Conservation (phyloP, 176 grass and related monocot species). For the Eleusine indica region DNA sequence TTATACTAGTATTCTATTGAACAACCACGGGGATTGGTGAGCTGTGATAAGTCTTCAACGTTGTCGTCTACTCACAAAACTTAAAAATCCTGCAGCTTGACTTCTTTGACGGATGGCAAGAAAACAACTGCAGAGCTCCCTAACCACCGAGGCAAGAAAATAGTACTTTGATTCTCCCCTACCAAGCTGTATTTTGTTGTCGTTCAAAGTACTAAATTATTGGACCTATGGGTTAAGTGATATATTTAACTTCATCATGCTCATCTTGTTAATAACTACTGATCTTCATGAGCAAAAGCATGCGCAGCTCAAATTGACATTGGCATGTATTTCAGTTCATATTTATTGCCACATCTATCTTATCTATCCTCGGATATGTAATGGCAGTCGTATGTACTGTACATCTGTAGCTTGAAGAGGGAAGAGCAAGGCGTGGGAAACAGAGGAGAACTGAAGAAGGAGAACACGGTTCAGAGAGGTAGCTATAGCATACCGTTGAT, state of each 20-base stretch:
- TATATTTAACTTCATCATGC: background rate
- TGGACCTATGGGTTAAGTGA: background rate
- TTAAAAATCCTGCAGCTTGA: background rate
- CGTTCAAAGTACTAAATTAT: background rate
- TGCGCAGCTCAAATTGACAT: background rate
- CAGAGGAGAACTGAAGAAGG: background rate
- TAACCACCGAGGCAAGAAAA: slow-evolving; percentile 1
- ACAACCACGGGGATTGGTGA: background rate
- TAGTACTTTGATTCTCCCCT: background rate
- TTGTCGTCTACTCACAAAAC: slow-evolving; percentile 8
- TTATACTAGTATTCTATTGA: slow-evolving; percentile 36
- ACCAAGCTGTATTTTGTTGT: slow-evolving; percentile 23
- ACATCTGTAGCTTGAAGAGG: background rate
- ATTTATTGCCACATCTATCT: background rate
- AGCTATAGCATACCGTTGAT: slow-evolving; percentile 60
- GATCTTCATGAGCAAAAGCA: background rate
- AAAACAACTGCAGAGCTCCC: slow-evolving; percentile 22
- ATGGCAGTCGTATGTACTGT: background rate
- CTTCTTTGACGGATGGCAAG: slow-evolving; percentile 37
- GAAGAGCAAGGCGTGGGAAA: background rate
- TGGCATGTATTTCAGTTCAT: too few relatives aligned
- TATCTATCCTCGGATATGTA: background rate
- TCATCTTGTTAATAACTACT: background rate
- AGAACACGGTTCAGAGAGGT: background rate
- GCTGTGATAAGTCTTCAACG: slow-evolving; percentile 7